These are phyloP conservation scores for Basidioascus undulatus DNA, from an alignment of 768 basidiomycete species.

Conservation along the genomic window DNA sequence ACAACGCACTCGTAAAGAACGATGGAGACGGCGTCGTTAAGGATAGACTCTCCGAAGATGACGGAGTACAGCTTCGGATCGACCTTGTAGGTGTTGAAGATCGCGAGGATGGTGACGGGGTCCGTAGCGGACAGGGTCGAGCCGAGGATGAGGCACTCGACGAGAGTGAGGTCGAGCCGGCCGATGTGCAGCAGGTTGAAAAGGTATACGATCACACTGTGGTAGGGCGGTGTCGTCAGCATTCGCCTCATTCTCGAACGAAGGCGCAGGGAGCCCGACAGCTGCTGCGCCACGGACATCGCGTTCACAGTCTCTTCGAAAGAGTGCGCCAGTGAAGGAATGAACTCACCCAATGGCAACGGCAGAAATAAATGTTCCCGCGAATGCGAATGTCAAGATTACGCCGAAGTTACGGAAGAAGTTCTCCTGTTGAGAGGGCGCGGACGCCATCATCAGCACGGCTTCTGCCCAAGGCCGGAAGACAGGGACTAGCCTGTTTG, in stretches of 20 bases:
- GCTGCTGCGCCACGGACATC: too few relatives aligned
- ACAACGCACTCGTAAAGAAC: conserved; percentile 94
- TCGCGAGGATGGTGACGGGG: conserved; percentile 89
- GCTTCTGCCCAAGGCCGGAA: not conserved
- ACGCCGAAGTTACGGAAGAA: conserved; percentile 97
- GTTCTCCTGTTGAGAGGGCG: conserved; percentile 40
- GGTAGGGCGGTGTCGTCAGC: not conserved
- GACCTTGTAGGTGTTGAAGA: conserved; percentile 95
- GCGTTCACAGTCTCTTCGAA: not conserved
- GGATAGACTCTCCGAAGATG: conserved; percentile 87
- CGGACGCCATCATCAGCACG: not conserved
- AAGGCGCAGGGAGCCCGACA: not conserved
- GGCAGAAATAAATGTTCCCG: conserved; percentile 88
- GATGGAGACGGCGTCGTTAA: conserved; percentile 98
- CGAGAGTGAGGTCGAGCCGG: conserved; percentile 52
- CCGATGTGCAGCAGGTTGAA: conserved; percentile 85
- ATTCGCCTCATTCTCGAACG: not conserved
- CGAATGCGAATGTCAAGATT: conserved; percentile 76
- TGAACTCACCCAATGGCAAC: conserved; percentile 72
- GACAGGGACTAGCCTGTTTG: conserved; percentile 43
- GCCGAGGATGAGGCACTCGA: conserved; percentile 91
- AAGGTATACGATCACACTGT: conserved; percentile 72
- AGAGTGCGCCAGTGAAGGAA: not conserved
- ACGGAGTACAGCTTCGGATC: conserved; percentile 92
- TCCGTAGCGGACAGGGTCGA: conserved; percentile 93